Conservation (phyloP, 2,329 filamentous ascomycete species). For the Stemphylium lycopersici region DNA sequence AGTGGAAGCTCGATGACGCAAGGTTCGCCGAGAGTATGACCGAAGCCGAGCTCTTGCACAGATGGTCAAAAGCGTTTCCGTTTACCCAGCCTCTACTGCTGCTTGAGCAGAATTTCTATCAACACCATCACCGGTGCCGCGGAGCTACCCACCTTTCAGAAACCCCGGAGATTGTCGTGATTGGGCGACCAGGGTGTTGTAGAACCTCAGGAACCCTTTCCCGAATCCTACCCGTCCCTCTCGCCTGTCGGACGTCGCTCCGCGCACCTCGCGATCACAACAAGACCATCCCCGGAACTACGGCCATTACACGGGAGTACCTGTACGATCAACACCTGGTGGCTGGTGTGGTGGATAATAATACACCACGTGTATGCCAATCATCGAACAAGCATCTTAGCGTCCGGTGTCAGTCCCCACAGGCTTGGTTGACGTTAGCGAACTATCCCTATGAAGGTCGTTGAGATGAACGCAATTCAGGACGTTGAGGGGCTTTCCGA, state of each 20-base stretch:
- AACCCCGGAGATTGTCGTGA: not conserved
- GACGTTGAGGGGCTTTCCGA: constrained; percentile 39
- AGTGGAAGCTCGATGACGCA: constrained; percentile 4
- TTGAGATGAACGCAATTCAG: constrained; percentile 24
- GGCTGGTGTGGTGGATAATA: not conserved
- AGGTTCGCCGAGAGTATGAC: constrained; percentile 2
- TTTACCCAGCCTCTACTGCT: constrained; percentile 7
- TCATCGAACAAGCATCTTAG: constrained; percentile 3
- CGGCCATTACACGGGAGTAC: not conserved
- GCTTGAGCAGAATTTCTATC: constrained; percentile 18
- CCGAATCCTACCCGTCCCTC: not conserved
- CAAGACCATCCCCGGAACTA: not conserved
- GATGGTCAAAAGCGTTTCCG: constrained; percentile 1
- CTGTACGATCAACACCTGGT: constrained; percentile 1
- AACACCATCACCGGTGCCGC: not conserved
- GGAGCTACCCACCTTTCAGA: not conserved
- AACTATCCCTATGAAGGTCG: not conserved
- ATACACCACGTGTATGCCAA: not conserved
- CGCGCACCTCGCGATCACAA: not conserved
- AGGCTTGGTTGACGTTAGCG: not conserved
- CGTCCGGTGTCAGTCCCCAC: constrained; percentile 1
- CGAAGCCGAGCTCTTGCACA: constrained; percentile 10
- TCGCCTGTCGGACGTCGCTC: not conserved
- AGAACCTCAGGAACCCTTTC: not conserved
- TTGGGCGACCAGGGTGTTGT: not conserved